Conservation (phyloP, 345 rosid species). For the Cochlearia excelsa region DNA sequence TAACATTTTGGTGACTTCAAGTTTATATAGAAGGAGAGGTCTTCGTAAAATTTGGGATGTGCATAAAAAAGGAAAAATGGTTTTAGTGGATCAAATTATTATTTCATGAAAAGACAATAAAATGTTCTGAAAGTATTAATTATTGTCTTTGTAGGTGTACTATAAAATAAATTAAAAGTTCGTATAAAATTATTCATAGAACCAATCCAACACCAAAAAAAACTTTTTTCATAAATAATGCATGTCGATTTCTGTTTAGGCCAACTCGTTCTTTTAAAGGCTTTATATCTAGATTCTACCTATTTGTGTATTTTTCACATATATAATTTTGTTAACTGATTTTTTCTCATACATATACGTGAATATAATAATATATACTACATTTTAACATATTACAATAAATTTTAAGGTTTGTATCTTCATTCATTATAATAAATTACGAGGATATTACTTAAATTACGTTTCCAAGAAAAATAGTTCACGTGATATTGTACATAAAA, state of each 20-base stretch:
- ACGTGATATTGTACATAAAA: conserved; percentile 17
- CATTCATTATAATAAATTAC: background rate
- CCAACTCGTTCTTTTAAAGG: conserved; percentile 28
- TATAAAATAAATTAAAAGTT: conserved; percentile 7
- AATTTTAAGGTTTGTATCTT: background rate
- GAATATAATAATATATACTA: too few relatives aligned
- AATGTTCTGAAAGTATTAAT: conserved; percentile 10
- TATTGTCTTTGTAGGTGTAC: conserved; percentile 23
- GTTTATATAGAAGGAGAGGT: conserved; percentile 31
- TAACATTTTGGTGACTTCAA: conserved; percentile 15
- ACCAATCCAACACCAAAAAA: conserved; percentile 22
- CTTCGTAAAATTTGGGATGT: conserved; percentile 1
- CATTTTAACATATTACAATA: background rate
- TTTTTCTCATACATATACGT: background rate
- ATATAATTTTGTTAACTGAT: background rate
- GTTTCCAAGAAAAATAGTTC: conserved; percentile 32
- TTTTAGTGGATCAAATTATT: conserved; percentile 15
- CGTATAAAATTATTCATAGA: background rate
- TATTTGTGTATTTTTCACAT: conserved; percentile 10
- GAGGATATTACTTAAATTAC: conserved; percentile 4
- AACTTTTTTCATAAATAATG: conserved; percentile 28
- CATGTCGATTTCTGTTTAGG: conserved; percentile 36
- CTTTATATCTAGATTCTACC: conserved; percentile 36
- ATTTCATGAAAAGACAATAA: background rate
- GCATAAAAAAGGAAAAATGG: conserved; percentile 15